Base-by-base conservation (phyloP, 2,329 filamentous ascomycete species). In the Ascochyta fabae region DNA sequence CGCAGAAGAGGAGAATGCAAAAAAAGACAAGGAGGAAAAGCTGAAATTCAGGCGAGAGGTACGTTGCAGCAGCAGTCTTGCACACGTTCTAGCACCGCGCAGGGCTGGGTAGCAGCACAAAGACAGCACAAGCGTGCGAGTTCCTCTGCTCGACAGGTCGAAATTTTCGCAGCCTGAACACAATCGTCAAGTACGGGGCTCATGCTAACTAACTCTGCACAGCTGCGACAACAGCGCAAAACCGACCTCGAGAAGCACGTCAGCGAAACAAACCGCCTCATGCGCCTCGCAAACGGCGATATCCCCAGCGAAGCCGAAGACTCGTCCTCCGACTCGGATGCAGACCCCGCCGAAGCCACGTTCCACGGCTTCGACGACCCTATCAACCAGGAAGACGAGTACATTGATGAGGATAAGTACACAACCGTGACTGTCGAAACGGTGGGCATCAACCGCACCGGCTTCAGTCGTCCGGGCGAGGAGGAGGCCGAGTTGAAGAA, bases 381-480 rank as follows among this genome's bases (percentile, higher is more conserved):
- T 44, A 82, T 86, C 22, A 88, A 96, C 71, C 87, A 91, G 65
- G 90, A 96, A 73, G 92, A 94, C 64, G 92, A 98, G 75, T 99
- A 97, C 77, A 86, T 97, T 62, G 95, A 99, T 75, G 95, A 98
- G 74, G 94, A 97, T 75, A 90, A 90, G 72, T 97, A 92, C 74
- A 98, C 95, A 0, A 96, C 92, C 0, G 95, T 99, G 24, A 97
- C 91, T 0, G 88, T 99, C 1, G 94, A 97, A 74, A 89, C 90
- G 10, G 92, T 99, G 64, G 89, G 88, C 60, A 84, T 96, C 15
- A 88, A 89, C 12, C 86, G 86, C 63, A 86, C 92, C 51, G 91
- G 91, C 0, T 78, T 96, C 43, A 82, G 85, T 54, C 88, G 84
- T 65, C 80, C 81, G 19, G 77, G 73, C 12, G 62, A 61, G n/a